phyloP scores from a whole-genome alignment of 805 yeast genomes.

The Candida wancherniae region DNA sequence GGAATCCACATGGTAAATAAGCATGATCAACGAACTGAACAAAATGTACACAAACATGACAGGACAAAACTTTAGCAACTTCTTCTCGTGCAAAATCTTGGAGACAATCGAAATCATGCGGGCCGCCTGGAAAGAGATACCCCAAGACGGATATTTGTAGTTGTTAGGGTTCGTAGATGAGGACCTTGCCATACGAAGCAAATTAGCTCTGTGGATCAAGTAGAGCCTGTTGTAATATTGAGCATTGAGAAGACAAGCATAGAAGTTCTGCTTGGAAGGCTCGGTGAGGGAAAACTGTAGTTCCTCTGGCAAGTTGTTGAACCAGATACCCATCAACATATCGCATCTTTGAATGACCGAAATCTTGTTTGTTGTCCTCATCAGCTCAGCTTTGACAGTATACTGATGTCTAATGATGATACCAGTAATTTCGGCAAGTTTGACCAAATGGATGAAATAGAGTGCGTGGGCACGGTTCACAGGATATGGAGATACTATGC shows the following conservation, averaged over 20 bases:
- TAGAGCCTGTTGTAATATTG: constrained; percentile 72
- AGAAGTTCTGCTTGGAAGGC: constrained; percentile 47
- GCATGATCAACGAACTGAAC: constrained; percentile 63
- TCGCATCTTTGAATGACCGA: constrained; percentile 62
- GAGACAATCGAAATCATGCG: constrained; percentile 65
- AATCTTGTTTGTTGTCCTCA: constrained; percentile 40
- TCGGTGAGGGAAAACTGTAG: constrained; percentile 60
- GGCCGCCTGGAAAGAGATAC: constrained; percentile 78
- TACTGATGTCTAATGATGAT: constrained; percentile 65
- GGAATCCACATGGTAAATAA: constrained; percentile 62
- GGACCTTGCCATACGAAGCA: constrained; percentile 45
- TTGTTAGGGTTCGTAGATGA: constrained; percentile 37
- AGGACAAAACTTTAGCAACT: constrained; percentile 49
- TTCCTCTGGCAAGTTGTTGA: constrained; percentile 58
- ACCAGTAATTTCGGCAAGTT: constrained; percentile 67
- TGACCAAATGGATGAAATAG: constrained; percentile 58
- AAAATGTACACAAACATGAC: constrained; percentile 55
- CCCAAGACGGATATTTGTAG: constrained; percentile 66
- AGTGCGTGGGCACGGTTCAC: constrained; percentile 46
- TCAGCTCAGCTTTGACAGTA: constrained; percentile 60
- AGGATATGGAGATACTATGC: constrained; percentile 38
- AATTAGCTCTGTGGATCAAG: constrained; percentile 65
- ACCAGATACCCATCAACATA: constrained; percentile 73
- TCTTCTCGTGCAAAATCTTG: constrained; percentile 47
- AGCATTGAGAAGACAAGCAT: constrained; percentile 55